phyloP scores from a whole-genome alignment of 2,329 filamentous ascomycete species.

The Exophiala sp. region DNA sequence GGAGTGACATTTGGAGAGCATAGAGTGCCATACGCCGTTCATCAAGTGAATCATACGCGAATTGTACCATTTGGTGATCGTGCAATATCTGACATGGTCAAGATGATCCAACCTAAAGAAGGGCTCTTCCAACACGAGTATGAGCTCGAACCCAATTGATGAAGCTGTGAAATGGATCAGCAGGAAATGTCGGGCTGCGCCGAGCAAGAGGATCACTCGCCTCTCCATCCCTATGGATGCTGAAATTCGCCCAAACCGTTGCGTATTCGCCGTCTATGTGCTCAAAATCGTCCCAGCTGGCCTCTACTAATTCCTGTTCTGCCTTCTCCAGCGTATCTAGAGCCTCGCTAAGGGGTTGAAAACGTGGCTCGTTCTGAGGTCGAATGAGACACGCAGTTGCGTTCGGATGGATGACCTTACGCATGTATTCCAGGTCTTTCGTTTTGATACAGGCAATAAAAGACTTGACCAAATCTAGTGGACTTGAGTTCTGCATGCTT shows the following conservation, averaged over 20 bases:
- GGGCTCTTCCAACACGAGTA: constrained; percentile 7
- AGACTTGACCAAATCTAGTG: constrained; percentile 4
- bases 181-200: background rate
- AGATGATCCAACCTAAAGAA: constrained; percentile 4
- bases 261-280: constrained; percentile 7
- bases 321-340: constrained; percentile 8
- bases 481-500: background rate
- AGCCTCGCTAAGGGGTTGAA: background rate
- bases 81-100: constrained; percentile 8
- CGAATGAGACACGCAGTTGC: constrained; percentile 9
- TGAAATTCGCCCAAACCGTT: constrained; percentile 6
- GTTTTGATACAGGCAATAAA: constrained; percentile 8
- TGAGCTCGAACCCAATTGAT: constrained; percentile 5
- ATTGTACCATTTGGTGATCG: background rate
- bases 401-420: constrained; percentile 4
- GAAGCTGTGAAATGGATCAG: background rate
- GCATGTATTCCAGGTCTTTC: constrained; percentile 8
- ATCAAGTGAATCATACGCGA: too few species aligned
- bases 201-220: constrained; percentile 2
- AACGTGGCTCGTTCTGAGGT: constrained; percentile 8
- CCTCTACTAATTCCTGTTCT: constrained; percentile 5
- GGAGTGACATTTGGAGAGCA: too few species aligned
- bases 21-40: too few species aligned
- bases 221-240: constrained; percentile 6
- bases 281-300: constrained; percentile 5